These are phyloP conservation scores for Aplosporella prunicola DNA, from an alignment of 2,329 filamentous ascomycete genomes.

Conservation along the genomic window DNA sequence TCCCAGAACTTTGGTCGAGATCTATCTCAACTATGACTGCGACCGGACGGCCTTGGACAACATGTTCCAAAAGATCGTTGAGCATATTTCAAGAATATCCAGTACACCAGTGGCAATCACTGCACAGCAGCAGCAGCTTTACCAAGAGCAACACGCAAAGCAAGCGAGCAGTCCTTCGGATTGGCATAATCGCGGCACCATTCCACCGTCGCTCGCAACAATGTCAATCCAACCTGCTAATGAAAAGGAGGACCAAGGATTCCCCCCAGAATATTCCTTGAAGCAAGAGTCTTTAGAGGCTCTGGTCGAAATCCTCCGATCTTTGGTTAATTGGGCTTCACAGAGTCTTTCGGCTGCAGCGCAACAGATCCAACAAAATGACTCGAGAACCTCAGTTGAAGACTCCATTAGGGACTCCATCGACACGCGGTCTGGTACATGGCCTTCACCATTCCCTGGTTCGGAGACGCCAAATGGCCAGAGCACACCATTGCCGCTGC, in stretches of 20 bases:
- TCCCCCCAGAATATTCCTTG: constrained; percentile 81
- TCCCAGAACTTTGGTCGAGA: constrained; percentile 80
- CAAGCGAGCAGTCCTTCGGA: constrained; percentile 48
- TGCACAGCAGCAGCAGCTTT: constrained; percentile 70
- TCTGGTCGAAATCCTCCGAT: constrained; percentile 78
- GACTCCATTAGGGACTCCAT: constrained; percentile 61
- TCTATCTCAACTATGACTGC: constrained; percentile 97
- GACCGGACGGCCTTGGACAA: constrained; percentile 88
- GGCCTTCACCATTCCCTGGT: constrained; percentile 4
- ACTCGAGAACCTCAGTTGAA: constrained; percentile 45
- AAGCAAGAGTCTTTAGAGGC: constrained; percentile 85
- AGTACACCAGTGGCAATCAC: constrained; percentile 69
- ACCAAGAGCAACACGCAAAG: constrained; percentile 66
- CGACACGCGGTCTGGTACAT: constrained; percentile 50
- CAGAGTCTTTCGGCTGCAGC: constrained; percentile 48
- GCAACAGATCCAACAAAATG: constrained; percentile 31
- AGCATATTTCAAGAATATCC: constrained; percentile 82
- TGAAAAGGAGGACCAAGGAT: constrained; percentile 57
- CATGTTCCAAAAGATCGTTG: constrained; percentile 89
- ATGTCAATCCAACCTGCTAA: constrained; percentile 53
- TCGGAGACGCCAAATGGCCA: constrained; percentile 6
- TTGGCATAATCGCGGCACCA: constrained; percentile 76
- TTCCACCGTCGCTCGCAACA: constrained; percentile 79
- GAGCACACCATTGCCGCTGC: constrained; percentile 26
- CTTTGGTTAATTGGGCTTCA: constrained; percentile 85